phyloP scores from a whole-genome alignment of 202 grass and related monocot species.

The Cymbopogon flexuosus region DNA sequence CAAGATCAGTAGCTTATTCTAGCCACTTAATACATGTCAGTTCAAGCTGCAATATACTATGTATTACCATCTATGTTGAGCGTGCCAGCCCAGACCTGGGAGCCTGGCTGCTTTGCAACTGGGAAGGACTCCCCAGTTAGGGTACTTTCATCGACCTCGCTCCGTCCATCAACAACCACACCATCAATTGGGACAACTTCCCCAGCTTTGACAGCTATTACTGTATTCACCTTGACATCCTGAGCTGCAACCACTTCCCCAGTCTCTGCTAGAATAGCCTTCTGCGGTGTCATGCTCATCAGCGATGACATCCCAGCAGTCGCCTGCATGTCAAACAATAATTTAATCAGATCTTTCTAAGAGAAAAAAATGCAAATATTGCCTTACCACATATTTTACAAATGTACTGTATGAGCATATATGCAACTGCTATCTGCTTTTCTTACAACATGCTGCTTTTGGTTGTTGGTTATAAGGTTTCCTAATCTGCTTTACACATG shows the following conservation, averaged over 20 bases:
- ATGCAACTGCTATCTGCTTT: neutral
- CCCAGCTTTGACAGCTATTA: conserved; percentile 85
- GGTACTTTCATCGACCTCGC: conserved; percentile 85
- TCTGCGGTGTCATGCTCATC: conserved; percentile 94
- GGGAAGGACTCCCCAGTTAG: conserved; percentile 95
- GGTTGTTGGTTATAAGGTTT: conserved; percentile 13
- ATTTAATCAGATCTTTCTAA: neutral
- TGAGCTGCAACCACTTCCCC: conserved; percentile 54
- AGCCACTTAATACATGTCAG: neutral
- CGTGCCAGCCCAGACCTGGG: conserved; percentile 89
- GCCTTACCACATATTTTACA: neutral
- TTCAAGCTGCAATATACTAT: neutral
- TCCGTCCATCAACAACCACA: conserved; percentile 62
- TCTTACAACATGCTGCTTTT: neutral
- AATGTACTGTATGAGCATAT: neutral
- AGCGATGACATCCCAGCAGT: conserved; percentile 78
- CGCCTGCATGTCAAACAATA: conserved; percentile 43
- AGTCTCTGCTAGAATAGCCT: conserved; percentile 72
- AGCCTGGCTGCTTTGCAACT: conserved; percentile 62
- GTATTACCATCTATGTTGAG: conserved; percentile 84
- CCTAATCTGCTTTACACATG: conserved; percentile 18
- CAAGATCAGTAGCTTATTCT: neutral
- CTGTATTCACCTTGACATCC: conserved; percentile 69
- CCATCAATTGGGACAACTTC: conserved; percentile 82
- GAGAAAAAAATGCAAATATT: neutral